phyloP scores from a whole-genome alignment of 139 green algal species.

The Astrephomene gubernaculifera region DNA sequence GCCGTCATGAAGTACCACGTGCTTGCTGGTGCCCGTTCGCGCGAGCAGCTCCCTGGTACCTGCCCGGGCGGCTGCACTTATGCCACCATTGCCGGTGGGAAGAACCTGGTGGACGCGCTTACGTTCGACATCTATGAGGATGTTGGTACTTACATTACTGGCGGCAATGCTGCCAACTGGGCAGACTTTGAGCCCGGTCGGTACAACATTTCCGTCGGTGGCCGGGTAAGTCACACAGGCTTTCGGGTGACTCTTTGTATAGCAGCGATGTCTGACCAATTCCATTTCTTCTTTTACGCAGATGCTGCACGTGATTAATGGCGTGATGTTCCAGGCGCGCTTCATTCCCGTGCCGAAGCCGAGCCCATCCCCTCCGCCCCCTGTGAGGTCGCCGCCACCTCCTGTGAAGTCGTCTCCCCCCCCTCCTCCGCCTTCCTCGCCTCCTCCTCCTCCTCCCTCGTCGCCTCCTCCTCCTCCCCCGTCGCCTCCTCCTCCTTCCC shows the following conservation, averaged over 20 bases:
- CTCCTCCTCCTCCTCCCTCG: neutral
- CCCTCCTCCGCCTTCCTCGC: neutral
- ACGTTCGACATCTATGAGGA: neutral
- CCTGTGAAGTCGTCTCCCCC: neutral
- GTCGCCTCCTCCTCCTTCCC: neutral
- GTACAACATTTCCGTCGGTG: neutral
- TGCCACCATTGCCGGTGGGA: neutral
- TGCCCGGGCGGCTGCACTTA: slow-evolving; percentile 15
- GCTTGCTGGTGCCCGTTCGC: neutral
- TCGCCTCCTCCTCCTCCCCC: neutral
- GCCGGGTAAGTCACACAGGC: neutral
- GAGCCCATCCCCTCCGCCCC: neutral
- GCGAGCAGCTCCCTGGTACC: neutral
- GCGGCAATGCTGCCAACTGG: neutral
- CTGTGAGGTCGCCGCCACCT: neutral
- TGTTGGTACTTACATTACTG: slow-evolving; percentile 3
- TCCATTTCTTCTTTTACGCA: neutral
- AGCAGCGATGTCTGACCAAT: neutral
- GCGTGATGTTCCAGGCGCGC: neutral
- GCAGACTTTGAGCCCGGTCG: neutral
- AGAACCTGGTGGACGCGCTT: slow-evolving; percentile 5
- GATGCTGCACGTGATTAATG: neutral
- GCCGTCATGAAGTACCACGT: slow-evolving; percentile 16
- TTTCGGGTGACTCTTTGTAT: neutral
- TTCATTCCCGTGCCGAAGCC: neutral